Evolutionary conservation across 169 alveolate genomes (phyloP).

Genomic region (Plasmodium vivax): DNA sequence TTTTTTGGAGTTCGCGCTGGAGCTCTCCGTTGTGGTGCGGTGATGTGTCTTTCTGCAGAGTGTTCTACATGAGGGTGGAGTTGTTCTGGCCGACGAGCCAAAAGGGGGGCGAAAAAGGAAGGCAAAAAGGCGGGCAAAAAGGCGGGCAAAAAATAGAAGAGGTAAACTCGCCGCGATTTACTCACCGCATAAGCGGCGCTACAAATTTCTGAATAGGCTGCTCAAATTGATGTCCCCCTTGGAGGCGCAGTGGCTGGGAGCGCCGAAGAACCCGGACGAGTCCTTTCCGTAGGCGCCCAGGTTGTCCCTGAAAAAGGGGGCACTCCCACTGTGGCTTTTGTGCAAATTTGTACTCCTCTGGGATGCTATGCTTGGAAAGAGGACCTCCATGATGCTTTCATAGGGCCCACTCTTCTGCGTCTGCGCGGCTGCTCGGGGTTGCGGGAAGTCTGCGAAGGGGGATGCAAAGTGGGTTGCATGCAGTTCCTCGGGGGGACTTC

Average conservation of each 20-base stretch:
- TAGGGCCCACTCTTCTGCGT: conserved; percentile 15
- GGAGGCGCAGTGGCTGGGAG: not conserved
- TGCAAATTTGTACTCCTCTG: not conserved
- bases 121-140: not conserved
- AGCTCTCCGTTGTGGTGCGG: not conserved
- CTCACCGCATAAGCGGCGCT: not conserved
- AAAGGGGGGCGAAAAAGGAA: not conserved
- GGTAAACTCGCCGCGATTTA: not conserved
- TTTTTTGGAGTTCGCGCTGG: not conserved
- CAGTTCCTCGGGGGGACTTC: not conserved
- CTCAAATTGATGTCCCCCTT: conserved; percentile 19
- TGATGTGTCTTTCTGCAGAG: not conserved
- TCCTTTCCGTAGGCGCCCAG: conserved; percentile 15
- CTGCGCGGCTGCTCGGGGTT: not conserved
- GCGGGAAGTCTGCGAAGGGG: not conserved
- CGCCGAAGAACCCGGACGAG: conserved; percentile 12
- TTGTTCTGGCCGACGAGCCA: not conserved
- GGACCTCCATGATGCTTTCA: conserved; percentile 66
- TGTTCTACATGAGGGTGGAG: not conserved
- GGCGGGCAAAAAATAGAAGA: not conserved
- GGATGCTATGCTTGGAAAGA: conserved; percentile 38
- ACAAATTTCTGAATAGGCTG: conserved; percentile 34
- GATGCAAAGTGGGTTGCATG: not conserved
- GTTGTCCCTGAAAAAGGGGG: not conserved
- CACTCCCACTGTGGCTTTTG: not conserved